Percentiles rank a stretch among this genome's conserved stretches.
Conservation (phyloP, 345 rosid genomes). For the Garcia nutans region DNA sequence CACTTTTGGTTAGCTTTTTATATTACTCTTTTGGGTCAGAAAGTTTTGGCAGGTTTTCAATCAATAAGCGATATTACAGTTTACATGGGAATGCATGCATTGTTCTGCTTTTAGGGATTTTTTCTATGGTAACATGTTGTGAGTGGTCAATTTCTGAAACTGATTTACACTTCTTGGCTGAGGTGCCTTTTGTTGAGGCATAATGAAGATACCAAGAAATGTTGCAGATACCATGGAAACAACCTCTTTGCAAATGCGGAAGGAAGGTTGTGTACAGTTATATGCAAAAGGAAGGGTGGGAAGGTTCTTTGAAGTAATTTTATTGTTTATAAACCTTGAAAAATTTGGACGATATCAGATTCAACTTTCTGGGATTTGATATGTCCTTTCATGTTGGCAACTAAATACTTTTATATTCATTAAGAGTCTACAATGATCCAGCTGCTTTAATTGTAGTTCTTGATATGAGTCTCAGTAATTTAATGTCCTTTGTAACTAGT, state of each 20-base stretch:
- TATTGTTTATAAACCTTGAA: neutral
- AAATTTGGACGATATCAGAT: neutral
- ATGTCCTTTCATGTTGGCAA: neutral
- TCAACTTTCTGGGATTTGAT: neutral
- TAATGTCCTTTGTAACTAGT: neutral
- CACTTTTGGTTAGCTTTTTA: neutral
- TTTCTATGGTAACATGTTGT: neutral
- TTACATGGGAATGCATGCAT: neutral
- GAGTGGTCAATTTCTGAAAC: neutral
- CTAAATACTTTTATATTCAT: neutral
- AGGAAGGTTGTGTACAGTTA: neutral
- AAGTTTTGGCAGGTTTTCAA: constrained; percentile 1
- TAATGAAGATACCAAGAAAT: neutral
- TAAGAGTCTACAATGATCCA: neutral
- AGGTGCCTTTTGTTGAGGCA: neutral
- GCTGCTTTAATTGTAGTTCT: neutral
- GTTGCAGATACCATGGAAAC: neutral
- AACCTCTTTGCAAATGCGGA: neutral
- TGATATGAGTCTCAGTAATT: neutral
- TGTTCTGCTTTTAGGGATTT: neutral
- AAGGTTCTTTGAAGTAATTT: neutral
- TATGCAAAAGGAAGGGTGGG: neutral
- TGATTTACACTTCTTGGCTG: neutral
- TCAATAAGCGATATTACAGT: neutral
- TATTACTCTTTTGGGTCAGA: neutral